Percentiles rank a stretch among this genome's conserved stretches.
phyloP scores from a whole-genome alignment of 2,329 filamentous ascomycete genomes.

The Pseudodiploospora longispora region DNA sequence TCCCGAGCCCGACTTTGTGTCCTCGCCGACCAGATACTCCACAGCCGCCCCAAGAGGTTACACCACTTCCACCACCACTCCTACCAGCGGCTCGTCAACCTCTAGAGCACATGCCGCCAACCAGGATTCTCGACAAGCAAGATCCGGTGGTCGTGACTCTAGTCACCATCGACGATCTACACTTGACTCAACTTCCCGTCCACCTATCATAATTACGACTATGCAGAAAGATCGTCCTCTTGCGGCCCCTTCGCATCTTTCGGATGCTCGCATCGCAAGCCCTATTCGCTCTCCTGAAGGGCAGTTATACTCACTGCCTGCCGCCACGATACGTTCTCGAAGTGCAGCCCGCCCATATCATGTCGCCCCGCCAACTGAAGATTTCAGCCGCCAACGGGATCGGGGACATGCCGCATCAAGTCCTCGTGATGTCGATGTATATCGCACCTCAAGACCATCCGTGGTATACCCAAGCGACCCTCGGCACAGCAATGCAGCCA shows the following conservation, averaged over 20 bases:
- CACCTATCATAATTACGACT: slow-evolving; percentile 51
- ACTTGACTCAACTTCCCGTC: slow-evolving; percentile 39
- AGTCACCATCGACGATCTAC: slow-evolving; percentile 44
- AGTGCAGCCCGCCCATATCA: slow-evolving; percentile 41
- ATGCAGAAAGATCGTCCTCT: slow-evolving; percentile 34
- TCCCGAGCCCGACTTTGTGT: slow-evolving; percentile 39
- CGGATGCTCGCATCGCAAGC: slow-evolving; percentile 30
- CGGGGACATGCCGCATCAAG: slow-evolving; percentile 36
- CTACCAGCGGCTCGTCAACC: slow-evolving; percentile 30
- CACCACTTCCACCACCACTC: slow-evolving; percentile 24
- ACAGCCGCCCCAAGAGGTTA: slow-evolving; percentile 26
- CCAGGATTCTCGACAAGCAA: slow-evolving; percentile 42
- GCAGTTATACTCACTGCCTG: slow-evolving; percentile 49
- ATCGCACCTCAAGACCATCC: slow-evolving; percentile 39
- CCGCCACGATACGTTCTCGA: slow-evolving; percentile 46
- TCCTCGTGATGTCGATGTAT: slow-evolving; percentile 34
- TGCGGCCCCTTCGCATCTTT: slow-evolving; percentile 29
- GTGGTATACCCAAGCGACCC: slow-evolving; percentile 36
- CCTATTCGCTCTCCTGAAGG: slow-evolving; percentile 44
- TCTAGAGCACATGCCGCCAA: slow-evolving; percentile 47
- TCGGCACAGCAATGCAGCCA: slow-evolving; percentile 33
- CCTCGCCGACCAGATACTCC: slow-evolving; percentile 26
- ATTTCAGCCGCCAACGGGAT: slow-evolving; percentile 42
- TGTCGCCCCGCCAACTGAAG: slow-evolving; percentile 42
- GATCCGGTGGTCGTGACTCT: slow-evolving; percentile 38